These are phyloP conservation scores for Euphorbia tirucalli DNA, from an alignment of 345 rosid genomes.

Conservation along the genomic window DNA sequence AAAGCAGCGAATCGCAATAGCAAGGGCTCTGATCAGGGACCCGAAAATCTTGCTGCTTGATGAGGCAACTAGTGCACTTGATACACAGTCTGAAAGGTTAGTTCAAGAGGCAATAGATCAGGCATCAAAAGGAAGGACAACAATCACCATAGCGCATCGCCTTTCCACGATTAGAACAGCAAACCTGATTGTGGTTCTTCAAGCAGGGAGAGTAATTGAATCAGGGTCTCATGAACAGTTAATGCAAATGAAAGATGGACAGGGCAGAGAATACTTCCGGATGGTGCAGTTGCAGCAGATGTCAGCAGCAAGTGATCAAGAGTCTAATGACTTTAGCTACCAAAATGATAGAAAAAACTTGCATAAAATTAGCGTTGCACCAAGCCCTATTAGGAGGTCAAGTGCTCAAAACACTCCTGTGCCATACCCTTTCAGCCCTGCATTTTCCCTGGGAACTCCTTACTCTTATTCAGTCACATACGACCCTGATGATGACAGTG, in stretches of 20 bases:
- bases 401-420: constrained; percentile 42
- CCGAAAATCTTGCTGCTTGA: constrained; percentile 65
- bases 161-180: constrained; percentile 52
- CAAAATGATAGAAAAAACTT: constrained; percentile 28
- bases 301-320: constrained; percentile 29
- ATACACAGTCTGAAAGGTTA: constrained; percentile 57
- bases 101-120: constrained; percentile 64
- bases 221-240: constrained; percentile 58
- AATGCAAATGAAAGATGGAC: constrained; percentile 28
- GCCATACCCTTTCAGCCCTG: constrained; percentile 54
- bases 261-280: constrained; percentile 45
- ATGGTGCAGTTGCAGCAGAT: constrained; percentile 52
- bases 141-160: constrained; percentile 64
- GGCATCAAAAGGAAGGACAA: constrained; percentile 58
- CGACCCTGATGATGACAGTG: constrained; percentile 39
- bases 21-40: constrained; percentile 59
- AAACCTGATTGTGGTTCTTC: constrained; percentile 49
- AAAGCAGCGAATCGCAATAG: constrained; percentile 71
- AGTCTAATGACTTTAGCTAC: constrained; percentile 12
- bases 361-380: constrained; percentile 27
- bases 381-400: constrained; percentile 51
- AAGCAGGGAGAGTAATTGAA: constrained; percentile 55
- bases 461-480: constrained; percentile 46
- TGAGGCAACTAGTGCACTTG: constrained; percentile 74
- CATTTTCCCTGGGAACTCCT: constrained; percentile 53